Percentiles rank a stretch among this genome's conserved stretches.
Conservation (phyloP, 148 eudicot genomes). For the Silene conica region DNA sequence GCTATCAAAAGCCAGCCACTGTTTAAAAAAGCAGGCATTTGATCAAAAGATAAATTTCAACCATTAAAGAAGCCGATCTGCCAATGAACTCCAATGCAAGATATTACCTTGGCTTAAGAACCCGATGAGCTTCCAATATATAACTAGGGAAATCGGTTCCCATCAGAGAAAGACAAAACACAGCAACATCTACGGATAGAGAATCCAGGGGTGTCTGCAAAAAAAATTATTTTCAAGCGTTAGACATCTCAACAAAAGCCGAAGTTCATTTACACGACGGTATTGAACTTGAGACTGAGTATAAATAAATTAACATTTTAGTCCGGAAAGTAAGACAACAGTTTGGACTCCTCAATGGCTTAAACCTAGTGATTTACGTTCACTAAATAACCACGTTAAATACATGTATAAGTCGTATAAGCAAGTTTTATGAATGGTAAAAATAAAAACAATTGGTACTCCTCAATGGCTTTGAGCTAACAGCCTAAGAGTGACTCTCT, state of each 20-base stretch:
- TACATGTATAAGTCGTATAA: background rate
- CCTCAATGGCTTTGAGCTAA: too few relatives aligned
- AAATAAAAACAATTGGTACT: background rate
- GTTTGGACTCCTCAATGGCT: background rate
- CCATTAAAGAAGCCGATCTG: background rate
- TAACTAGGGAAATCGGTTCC: constrained; percentile 77
- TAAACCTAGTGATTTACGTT: background rate
- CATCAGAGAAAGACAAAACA: constrained; percentile 94
- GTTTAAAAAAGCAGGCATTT: constrained; percentile 11
- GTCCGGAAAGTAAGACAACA: background rate
- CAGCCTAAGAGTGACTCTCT: background rate
- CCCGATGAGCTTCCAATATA: constrained; percentile 80
- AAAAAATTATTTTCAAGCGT: background rate
- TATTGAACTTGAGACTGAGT: background rate
- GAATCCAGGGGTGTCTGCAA: constrained; percentile 85
- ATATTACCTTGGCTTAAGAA: constrained; percentile 67
- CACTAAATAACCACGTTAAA: background rate
- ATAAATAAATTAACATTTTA: background rate
- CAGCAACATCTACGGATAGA: constrained; percentile 74
- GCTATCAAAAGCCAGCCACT: constrained; percentile 99
- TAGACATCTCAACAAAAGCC: background rate
- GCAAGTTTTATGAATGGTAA: background rate
- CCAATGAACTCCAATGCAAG: background rate
- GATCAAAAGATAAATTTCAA: constrained; percentile 9
- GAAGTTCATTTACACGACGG: background rate